Conservation (phyloP, 2,329 filamentous ascomycete species). For the Dactylonectria macrodidyma region DNA sequence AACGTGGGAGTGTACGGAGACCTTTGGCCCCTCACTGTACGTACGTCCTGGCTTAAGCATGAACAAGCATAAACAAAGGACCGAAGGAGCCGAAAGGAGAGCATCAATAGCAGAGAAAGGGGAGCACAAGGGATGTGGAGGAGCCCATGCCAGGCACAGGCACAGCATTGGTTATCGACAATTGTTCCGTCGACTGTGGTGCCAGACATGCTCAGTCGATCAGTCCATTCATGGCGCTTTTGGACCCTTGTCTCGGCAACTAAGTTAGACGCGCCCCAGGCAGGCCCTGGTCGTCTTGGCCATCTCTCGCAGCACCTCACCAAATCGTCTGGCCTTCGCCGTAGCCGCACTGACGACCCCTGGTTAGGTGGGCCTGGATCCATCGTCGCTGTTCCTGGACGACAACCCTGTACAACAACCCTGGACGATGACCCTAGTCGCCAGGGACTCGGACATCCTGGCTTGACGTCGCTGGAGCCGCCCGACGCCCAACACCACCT, state of each 20-base stretch:
- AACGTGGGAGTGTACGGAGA: too few species aligned
- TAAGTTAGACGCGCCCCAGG: slow-evolving; percentile 40
- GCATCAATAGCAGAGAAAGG: slow-evolving; percentile 31
- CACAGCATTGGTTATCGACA: slow-evolving; percentile 42
- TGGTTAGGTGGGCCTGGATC: slow-evolving; percentile 29
- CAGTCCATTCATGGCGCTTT: slow-evolving; percentile 40
- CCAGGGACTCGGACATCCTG: slow-evolving; percentile 27
- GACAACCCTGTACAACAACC: slow-evolving; percentile 18
- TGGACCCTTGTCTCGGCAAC: slow-evolving; percentile 36
- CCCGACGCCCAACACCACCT: slow-evolving; percentile 42
- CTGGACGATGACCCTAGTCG: slow-evolving; percentile 22
- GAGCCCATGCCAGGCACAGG: slow-evolving; percentile 38
- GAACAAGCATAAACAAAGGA: slow-evolving; percentile 45
- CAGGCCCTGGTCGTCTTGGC: background rate
- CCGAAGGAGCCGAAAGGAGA: slow-evolving; percentile 32
- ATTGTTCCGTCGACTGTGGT: slow-evolving; percentile 38
- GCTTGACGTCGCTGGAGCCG: slow-evolving; percentile 40
- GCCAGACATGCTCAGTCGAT: slow-evolving; percentile 37
- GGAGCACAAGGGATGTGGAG: slow-evolving; percentile 25
- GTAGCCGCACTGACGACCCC: slow-evolving; percentile 38
- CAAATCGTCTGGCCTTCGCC: slow-evolving; percentile 37
- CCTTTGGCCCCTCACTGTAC: too few species aligned
- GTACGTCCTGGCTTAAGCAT: slow-evolving; percentile 29
- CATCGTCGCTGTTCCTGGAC: slow-evolving; percentile 23
- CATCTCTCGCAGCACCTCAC: slow-evolving; percentile 15